Evolutionary conservation across 345 rosid species (phyloP), one percentile per base, ranked within the genome.

Genomic region (Litchi chinensis): DNA sequence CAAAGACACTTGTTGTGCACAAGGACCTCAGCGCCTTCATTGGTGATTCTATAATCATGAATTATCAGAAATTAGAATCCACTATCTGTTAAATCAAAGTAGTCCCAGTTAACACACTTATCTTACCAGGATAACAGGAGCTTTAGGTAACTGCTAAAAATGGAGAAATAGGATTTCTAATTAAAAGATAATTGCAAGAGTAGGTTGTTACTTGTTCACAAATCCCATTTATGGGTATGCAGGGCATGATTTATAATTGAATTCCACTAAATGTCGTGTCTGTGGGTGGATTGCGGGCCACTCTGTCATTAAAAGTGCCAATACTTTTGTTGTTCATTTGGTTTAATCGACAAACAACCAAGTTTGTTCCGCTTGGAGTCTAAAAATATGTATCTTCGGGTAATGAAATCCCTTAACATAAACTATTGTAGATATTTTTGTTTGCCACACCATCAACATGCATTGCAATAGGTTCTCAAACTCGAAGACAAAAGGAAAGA

Each of bases 201-300:
- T 40, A 40, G 22, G 56, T 22, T 59, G 48, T 15, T 43, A 8
- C 15, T 40, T 24, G 24, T 24, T 48, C 57, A n/a, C 68, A 54
- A 62, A 24, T 43, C 16, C 43, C 69, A 62, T 26, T 15, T 62
- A 11, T 74, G 19, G 46, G 22, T 16, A 62, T 7, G 69, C 69
- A 44, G 69, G 24, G 18, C 2, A 41, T 12, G 10, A 50, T 63
- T 10, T 62, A 22, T 62, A 32, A 24, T 7, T 43, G 41, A 43
- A 62, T 62, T 43, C 28, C 77, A 74, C 10, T 10, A 15, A 46
- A 74, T 26, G 18, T 40, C 13, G 24, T 6, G 24, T 19, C 26
- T 10, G 60, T 19, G 48, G 77, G 70, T 75, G 70, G 59, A 28
- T 28, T 63, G 77, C 44, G 15, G 19, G 62, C 68, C 70, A 75